Conservation (phyloP, 352 stramenopile species). For the Pythium guiyangense region DNA sequence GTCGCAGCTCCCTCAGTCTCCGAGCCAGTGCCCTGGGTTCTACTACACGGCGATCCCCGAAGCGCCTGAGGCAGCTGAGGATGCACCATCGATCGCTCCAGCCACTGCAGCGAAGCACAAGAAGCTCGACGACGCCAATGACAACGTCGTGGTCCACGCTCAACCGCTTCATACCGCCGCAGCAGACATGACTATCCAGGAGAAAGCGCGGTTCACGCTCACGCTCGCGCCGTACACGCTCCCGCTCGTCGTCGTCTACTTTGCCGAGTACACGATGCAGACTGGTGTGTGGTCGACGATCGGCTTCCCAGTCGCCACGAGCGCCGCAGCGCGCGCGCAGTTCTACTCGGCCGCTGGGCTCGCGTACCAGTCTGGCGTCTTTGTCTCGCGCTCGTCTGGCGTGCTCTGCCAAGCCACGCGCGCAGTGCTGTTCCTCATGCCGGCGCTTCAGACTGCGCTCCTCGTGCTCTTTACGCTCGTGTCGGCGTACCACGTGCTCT, state of each 20-base stretch:
- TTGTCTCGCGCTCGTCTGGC: conserved; percentile 88
- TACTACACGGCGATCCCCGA: conserved; percentile 43
- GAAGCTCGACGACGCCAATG: conserved; percentile 2
- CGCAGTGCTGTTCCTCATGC: conserved; percentile 86
- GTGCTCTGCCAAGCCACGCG: conserved; percentile 75
- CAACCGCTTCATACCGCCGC: background rate
- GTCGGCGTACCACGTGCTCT: conserved; percentile 77
- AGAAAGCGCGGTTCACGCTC: conserved; percentile 71
- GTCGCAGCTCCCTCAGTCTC: conserved; percentile 27
- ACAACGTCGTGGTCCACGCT: background rate
- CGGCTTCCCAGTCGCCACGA: conserved; percentile 86
- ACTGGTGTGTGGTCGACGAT: conserved; percentile 92
- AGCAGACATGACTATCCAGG: conserved; percentile 36
- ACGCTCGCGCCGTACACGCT: conserved; percentile 90
- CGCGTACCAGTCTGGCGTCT: conserved; percentile 91
- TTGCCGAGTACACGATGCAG: conserved; percentile 93
- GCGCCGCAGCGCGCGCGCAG: conserved; percentile 50
- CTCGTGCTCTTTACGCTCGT: conserved; percentile 86
- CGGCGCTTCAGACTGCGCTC: conserved; percentile 78
- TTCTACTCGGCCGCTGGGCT: conserved; percentile 92
- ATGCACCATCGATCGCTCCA: conserved; percentile 2
- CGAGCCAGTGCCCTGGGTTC: conserved; percentile 8
- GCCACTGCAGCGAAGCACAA: background rate
- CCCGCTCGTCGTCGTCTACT: conserved; percentile 90
- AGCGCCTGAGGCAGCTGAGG: conserved; percentile 6